Evolutionary conservation across 495 filamentous ascomycete genomes (phyloP).

Genomic region (Elaphomyces granulatus): DNA sequence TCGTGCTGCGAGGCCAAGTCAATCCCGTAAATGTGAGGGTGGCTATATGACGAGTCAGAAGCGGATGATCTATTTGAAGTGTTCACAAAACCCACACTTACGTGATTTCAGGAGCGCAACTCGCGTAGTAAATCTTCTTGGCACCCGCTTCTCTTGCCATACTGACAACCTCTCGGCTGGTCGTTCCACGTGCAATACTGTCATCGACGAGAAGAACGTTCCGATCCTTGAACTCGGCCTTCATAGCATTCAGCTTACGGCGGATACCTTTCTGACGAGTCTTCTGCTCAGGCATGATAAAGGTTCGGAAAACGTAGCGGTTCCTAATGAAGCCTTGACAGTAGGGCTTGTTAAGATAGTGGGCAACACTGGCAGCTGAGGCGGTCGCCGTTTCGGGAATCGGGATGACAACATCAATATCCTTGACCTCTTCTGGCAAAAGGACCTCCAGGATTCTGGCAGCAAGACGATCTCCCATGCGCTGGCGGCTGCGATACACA

Average conservation of each 20-base stretch:
- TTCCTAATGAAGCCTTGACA: slow-evolving; percentile 87
- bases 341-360: slow-evolving; percentile 64
- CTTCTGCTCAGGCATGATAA: slow-evolving; percentile 87
- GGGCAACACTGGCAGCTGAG: slow-evolving; percentile 68
- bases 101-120: slow-evolving; percentile 74
- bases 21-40: slow-evolving; percentile 74
- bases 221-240: slow-evolving; percentile 70
- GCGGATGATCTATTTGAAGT: too few relatives aligned
- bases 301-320: slow-evolving; percentile 89
- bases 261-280: slow-evolving; percentile 54
- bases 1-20: slow-evolving; percentile 73
- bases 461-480: slow-evolving; percentile 83
- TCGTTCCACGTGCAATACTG: slow-evolving; percentile 86
- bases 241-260: slow-evolving; percentile 61
- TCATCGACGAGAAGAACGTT: slow-evolving; percentile 85
- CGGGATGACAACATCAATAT: slow-evolving; percentile 84
- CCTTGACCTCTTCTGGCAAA: slow-evolving; percentile 56
- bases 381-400: slow-evolving; percentile 82
- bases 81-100: slow-evolving; percentile 9
- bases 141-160: slow-evolving; percentile 91
- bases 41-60: too few relatives aligned
- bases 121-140: slow-evolving; percentile 79
- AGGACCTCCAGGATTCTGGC: slow-evolving; percentile 63
- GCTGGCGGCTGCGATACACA: slow-evolving; percentile 74
- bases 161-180: slow-evolving; percentile 74